These are phyloP conservation scores for Cymbopogon flexuosus DNA, from an alignment of 202 grass and related monocot species.

Conservation along the genomic window DNA sequence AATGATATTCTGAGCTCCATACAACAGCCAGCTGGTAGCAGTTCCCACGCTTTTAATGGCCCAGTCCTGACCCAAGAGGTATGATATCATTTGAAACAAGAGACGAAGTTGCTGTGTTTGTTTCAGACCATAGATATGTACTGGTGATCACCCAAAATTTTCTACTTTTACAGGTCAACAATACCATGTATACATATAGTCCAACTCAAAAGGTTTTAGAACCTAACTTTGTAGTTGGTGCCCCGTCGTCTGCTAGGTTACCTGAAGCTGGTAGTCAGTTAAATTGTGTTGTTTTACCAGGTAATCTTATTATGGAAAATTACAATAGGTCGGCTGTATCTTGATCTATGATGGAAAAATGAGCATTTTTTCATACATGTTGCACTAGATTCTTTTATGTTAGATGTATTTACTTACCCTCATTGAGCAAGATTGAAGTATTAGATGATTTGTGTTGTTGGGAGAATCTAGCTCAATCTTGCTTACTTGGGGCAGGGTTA, in stretches of 20 bases:
- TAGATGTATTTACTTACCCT: conserved; percentile 41
- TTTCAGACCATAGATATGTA: conserved; percentile 36
- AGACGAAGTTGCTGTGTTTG: conserved; percentile 29
- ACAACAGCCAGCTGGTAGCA: conserved; percentile 37
- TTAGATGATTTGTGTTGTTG: conserved; percentile 16
- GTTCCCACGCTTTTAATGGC: conserved; percentile 33
- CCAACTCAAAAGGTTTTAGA: conserved; percentile 55
- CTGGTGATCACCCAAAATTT: conserved; percentile 35
- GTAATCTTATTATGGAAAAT: conserved; percentile 50
- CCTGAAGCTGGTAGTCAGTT: conserved; percentile 63
- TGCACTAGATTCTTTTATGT: conserved; percentile 12
- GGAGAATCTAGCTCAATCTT: conserved; percentile 27
- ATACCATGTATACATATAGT: conserved; percentile 47
- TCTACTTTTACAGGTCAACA: conserved; percentile 60
- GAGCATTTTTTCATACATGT: neutral
- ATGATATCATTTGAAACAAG: conserved; percentile 25
- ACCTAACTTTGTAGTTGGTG: conserved; percentile 51
- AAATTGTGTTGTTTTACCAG: conserved; percentile 56
- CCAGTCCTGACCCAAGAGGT: conserved; percentile 56
- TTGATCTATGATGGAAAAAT: conserved; percentile 26
- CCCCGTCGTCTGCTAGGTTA: conserved; percentile 49
- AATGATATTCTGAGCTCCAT: conserved; percentile 38
- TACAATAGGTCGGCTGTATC: conserved; percentile 16
- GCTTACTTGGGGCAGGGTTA: conserved; percentile 37
- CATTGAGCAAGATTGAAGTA: conserved; percentile 37